phyloP scores from a whole-genome alignment of 164 flowering plant genomes.

The Nymphaea colorata region DNA sequence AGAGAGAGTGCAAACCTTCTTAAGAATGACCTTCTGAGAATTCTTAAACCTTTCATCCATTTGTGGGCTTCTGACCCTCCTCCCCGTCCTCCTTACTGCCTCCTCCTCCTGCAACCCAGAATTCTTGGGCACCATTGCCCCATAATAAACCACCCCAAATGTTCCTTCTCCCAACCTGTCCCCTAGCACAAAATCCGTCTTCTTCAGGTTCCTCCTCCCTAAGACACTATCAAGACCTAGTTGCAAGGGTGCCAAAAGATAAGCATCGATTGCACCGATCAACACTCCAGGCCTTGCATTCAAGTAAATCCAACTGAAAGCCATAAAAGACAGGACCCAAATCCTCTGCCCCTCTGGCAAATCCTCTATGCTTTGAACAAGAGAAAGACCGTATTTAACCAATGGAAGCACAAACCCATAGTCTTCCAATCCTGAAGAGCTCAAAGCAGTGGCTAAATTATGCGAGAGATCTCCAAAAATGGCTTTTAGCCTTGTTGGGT shows the following conservation, averaged over 20 bases:
- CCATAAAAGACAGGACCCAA: constrained; percentile 44
- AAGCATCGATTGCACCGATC: constrained; percentile 84
- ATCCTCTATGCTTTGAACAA: constrained; percentile 35
- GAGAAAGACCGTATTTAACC: constrained; percentile 31
- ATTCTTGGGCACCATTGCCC: constrained; percentile 59
- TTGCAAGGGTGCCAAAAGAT: constrained; percentile 80
- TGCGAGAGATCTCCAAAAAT: constrained; percentile 24
- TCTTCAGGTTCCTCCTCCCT: constrained; percentile 63
- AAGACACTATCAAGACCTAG: constrained; percentile 45
- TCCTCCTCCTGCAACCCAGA: constrained; percentile 8
- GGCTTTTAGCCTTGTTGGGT: constrained; percentile 33
- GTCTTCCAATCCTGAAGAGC: constrained; percentile 22
- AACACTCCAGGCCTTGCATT: constrained; percentile 97
- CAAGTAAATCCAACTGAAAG: constrained; percentile 71
- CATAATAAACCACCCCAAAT: constrained; percentile 85
- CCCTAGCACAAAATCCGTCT: constrained; percentile 60
- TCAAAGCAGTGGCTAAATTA: constrained; percentile 13
- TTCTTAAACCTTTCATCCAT: constrained; percentile 49
- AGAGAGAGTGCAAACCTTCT: constrained; percentile 44
- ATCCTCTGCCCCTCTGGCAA: constrained; percentile 55
- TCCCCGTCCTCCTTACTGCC: constrained; percentile 9
- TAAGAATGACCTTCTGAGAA: constrained; percentile 61
- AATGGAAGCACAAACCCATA: constrained; percentile 30
- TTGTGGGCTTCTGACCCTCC: constrained; percentile 25
- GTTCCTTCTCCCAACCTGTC: constrained; percentile 82